Evolutionary conservation across 139 green algal genomes (phyloP).

Genomic region (Chlorella sp.): DNA sequence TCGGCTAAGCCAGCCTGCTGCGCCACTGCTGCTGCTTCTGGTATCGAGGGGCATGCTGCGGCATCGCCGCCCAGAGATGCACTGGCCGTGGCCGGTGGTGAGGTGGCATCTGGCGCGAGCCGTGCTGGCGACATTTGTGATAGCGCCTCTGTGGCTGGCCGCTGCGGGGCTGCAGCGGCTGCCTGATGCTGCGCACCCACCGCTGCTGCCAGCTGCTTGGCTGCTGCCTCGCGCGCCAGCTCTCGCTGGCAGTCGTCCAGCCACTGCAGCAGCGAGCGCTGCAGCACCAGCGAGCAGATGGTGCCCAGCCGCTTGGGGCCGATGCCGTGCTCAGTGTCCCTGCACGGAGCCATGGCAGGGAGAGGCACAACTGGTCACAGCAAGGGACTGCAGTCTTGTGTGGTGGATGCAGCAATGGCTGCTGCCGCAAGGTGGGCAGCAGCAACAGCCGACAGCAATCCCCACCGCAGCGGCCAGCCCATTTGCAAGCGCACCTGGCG

Average conservation of each 20-base stretch:
- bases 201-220: neutral
- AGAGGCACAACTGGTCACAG: neutral
- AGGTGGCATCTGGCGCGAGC: neutral
- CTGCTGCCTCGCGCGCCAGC: conserved; percentile 3
- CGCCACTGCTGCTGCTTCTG: no score
- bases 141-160: neutral
- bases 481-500: conserved; percentile 4
- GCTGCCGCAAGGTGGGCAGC: neutral
- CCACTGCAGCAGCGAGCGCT: conserved; percentile 59
- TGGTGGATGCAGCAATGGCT: neutral
- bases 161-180: neutral
- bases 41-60: no score
- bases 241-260: conserved; percentile 53
- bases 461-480: neutral
- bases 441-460: neutral
- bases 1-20: no score
- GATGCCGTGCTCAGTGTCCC: conserved; percentile 53
- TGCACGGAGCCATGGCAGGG: neutral
- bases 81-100: neutral
- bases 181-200: neutral
- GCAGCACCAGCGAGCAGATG: conserved; percentile 58
- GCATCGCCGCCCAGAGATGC: neutral
- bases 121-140: neutral
- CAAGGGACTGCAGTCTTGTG: no score
- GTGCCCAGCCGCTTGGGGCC: conserved; percentile 61